Conservation (phyloP, 257 asterid species). For the Lycium ferocissimum region DNA sequence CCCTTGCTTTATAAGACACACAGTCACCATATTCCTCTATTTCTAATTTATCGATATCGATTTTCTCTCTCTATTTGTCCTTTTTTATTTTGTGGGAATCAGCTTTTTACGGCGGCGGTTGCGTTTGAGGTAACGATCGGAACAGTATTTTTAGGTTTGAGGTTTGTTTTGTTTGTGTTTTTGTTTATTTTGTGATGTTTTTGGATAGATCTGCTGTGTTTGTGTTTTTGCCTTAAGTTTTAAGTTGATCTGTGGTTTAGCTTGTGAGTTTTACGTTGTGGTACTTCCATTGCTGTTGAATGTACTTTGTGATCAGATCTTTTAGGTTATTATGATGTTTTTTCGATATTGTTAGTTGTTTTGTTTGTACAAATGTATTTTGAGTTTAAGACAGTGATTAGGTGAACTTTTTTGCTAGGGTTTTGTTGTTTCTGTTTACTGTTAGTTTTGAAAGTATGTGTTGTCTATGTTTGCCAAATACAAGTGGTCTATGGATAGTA, state of each 20-base stretch:
- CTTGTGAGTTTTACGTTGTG: not conserved
- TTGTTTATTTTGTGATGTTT: not conserved
- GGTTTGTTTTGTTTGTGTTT: not conserved
- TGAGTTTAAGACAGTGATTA: not conserved
- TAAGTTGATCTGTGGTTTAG: not conserved
- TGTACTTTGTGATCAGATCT: slow-evolving; percentile 15
- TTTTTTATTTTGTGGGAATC: no score
- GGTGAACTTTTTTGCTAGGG: slow-evolving; percentile 1
- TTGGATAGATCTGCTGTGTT: slow-evolving; percentile 26
- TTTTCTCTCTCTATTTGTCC: slow-evolving; percentile 26
- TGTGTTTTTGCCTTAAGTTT: not conserved
- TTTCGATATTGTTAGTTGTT: not conserved
- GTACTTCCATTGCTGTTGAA: not conserved
- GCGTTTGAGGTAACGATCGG: slow-evolving; percentile 26
- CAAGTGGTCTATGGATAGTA: not conserved
- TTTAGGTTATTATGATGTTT: not conserved
- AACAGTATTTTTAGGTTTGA: not conserved
- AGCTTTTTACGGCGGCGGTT: not conserved
- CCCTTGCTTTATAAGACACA: slow-evolving; percentile 11
- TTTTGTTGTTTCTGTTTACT: not conserved
- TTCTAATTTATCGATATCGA: no score
- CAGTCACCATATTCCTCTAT: not conserved
- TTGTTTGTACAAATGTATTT: not conserved
- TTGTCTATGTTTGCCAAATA: not conserved
- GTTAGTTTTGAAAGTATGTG: not conserved